Evolutionary conservation across 345 rosid species (phyloP), one percentile per base, ranked within the genome.

Genomic region (Eucalyptus fibrosa): DNA sequence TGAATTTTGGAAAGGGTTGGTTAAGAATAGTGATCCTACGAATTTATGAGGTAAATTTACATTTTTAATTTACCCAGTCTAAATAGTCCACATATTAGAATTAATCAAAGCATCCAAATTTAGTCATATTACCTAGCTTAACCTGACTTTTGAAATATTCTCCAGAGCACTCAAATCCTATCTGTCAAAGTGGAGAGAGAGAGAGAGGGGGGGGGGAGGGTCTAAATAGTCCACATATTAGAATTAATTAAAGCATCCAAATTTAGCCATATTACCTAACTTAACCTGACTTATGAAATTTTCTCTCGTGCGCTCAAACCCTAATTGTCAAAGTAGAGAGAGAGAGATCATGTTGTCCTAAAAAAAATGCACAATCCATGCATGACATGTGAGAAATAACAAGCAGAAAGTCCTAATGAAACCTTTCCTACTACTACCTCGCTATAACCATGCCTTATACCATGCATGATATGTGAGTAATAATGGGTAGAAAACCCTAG

Each of bases 351-450:
- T 23, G 62, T 56, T 65, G 37, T 65, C 19, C 10, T 65, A 30
- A 14, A 65, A 14, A 65, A 15, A 2, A 65, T 65, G 21, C 21
- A n/a, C 77, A 65, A 65, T 19, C 21, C 77, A n/a, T 2, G 5
- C 8, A n/a, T n/a, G 11, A 30, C 1, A 14, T 65, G 77, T 15
- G 37, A n/a, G 77, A 4, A 7, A 65, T 65, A 65, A 65, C 2
- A 17, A 1, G 37, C 8, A 14, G 77, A 65, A 65, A 65, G 37
- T n/a, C 77, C 37, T 65, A 65, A 65, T n/a, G 37, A 7, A n/a
- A 65, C 6, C 40, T 65, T 65, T n/a, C 40, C 3, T n/a, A 0
- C 1, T 5, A 3, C 21, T n/a, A n/a, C 15, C 37, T 65, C 1
- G 6, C 77, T 32, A n/a, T 65, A 2, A 65, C 11, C 40, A 65